These are phyloP conservation scores for Selenicereus undatus DNA, from an alignment of 148 eudicot genomes.

Conservation along the genomic window DNA sequence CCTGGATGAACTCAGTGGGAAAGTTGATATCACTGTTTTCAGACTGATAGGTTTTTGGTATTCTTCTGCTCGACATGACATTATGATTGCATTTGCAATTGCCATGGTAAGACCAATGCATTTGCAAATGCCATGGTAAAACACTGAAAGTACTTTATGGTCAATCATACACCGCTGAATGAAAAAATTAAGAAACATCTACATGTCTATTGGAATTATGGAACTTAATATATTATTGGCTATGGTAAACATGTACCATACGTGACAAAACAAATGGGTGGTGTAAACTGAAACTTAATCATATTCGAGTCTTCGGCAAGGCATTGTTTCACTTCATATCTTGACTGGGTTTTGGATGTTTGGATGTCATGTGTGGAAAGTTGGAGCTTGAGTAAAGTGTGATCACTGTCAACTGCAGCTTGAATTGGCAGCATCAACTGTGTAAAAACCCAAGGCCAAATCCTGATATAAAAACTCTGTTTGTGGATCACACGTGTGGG, in stretches of 20 bases:
- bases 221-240: neutral
- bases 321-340: neutral
- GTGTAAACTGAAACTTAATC: neutral
- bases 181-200: neutral
- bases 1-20: neutral
- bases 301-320: too few species aligned
- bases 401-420: constrained; percentile 41
- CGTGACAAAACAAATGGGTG: neutral
- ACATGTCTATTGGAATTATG: neutral
- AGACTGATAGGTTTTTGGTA: neutral
- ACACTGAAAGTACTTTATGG: neutral
- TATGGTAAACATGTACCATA: neutral
- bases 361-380: neutral
- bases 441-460: constrained; percentile 71
- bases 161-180: neutral
- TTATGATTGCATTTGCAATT: neutral
- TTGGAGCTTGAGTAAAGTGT: neutral
- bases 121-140: too few species aligned
- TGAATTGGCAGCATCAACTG: constrained; percentile 89
- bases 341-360: neutral
- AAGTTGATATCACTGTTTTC: neutral
- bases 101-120: neutral
- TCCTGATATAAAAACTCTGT: constrained; percentile 75
- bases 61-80: neutral
- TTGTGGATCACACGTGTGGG: constrained; percentile 79